Percentiles rank a stretch among this genome's conserved stretches.
phyloP scores from a whole-genome alignment of 192 early-diverging fungal species.

The Borealophlyctis nickersoniae region DNA sequence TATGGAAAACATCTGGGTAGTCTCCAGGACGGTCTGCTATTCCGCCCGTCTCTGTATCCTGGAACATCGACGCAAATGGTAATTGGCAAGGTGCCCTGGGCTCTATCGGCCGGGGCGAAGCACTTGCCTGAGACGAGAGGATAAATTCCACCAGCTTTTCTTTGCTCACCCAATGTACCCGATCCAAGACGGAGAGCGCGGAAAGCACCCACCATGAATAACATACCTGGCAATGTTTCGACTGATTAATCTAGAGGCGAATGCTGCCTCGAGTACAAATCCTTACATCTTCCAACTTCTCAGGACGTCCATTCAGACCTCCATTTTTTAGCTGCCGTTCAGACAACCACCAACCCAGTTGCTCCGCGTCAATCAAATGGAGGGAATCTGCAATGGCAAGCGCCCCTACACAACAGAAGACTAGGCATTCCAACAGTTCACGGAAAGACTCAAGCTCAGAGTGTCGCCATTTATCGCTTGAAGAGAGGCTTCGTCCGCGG shows the following conservation, averaged over 20 bases:
- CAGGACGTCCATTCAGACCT: slow-evolving; percentile 92
- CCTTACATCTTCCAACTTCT: slow-evolving; percentile 91
- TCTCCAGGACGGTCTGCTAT: slow-evolving; percentile 93
- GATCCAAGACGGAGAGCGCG: slow-evolving; percentile 73
- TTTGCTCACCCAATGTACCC: slow-evolving; percentile 82
- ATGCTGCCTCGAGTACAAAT: not conserved
- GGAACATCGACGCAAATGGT: not conserved
- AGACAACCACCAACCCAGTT: slow-evolving; percentile 89
- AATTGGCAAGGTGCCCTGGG: too few relatives aligned
- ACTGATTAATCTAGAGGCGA: too few relatives aligned
- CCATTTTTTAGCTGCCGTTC: slow-evolving; percentile 90
- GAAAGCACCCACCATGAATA: slow-evolving; percentile 99
- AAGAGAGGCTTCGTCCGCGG: slow-evolving; percentile 5
- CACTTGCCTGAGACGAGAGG: slow-evolving; percentile 63
- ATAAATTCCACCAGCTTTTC: slow-evolving; percentile 76
- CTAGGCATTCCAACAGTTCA: slow-evolving; percentile 25
- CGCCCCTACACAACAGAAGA: slow-evolving; percentile 88
- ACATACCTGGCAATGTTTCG: slow-evolving; percentile 77
- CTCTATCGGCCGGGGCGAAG: not conserved
- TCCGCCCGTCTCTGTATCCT: slow-evolving; percentile 75
- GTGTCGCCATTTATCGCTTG: too few relatives aligned
- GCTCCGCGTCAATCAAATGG: slow-evolving; percentile 76
- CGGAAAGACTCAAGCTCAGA: too few relatives aligned
- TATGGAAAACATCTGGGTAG: slow-evolving; percentile 94
- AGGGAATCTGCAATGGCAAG: slow-evolving; percentile 78